These are phyloP conservation scores for Paramecium bursaria DNA, from an alignment of 73 alveolate genomes.

Conservation along the genomic window DNA sequence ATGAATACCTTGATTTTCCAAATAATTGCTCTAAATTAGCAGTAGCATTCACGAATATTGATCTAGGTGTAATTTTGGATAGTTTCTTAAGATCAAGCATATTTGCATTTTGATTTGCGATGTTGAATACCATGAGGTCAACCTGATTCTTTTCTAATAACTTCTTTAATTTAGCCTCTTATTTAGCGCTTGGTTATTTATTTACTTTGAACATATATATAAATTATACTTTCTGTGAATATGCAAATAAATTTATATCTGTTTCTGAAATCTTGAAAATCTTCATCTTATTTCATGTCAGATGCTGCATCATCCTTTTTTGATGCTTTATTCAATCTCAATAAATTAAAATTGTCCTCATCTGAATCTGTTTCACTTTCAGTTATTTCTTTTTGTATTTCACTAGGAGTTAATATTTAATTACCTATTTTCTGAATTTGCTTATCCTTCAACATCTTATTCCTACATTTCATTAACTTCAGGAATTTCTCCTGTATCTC, in stretches of 20 bases:
- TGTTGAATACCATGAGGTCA: constrained; percentile 51
- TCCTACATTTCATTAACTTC: constrained; percentile 1
- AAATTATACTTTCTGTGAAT: constrained; percentile 27
- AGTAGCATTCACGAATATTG: constrained; percentile 46
- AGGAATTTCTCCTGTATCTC: neutral
- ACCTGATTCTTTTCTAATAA: constrained; percentile 46
- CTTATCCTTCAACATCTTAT: constrained; percentile 26
- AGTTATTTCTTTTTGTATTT: neutral
- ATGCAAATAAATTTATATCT: constrained; percentile 52
- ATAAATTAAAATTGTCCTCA: neutral
- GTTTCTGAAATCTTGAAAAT: constrained; percentile 18
- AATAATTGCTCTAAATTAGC: constrained; percentile 39
- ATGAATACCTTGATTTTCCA: constrained; percentile 58
- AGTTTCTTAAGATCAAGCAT: constrained; percentile 45
- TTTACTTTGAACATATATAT: constrained; percentile 19
- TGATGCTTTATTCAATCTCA: too few relatives aligned
- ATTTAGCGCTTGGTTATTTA: neutral
- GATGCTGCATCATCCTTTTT: too few relatives aligned
- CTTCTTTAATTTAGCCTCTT: neutral
- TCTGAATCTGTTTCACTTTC: constrained; percentile 16
- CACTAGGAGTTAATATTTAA: neutral
- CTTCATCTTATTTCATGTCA: constrained; percentile 5
- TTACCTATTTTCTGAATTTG: neutral
- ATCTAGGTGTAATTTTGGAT: constrained; percentile 50
- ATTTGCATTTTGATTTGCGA: constrained; percentile 52